Percentiles rank a stretch among this genome's conserved stretches.
phyloP scores from a whole-genome alignment of 2,329 filamentous ascomycete species.

The Beauveria medogensis region DNA sequence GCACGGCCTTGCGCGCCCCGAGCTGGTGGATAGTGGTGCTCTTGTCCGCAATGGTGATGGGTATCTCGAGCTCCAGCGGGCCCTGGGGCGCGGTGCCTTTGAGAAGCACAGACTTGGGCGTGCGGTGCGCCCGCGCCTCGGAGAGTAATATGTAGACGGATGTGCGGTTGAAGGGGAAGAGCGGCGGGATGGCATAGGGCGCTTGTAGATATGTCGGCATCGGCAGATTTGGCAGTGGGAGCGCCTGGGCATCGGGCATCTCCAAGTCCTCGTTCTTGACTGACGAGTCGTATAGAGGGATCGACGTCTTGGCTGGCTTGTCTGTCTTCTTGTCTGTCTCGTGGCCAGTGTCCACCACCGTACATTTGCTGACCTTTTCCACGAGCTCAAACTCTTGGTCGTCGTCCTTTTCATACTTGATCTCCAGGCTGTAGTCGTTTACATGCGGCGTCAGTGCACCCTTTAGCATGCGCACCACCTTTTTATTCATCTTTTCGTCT shows the following conservation, averaged over 20 bases:
- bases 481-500: conserved; percentile 58
- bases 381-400: conserved; percentile 55
- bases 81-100: conserved; percentile 48
- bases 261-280: conserved; percentile 34
- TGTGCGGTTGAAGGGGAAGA: conserved; percentile 60
- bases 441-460: conserved; percentile 60
- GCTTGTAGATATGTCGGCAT: conserved; percentile 55
- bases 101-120: conserved; percentile 47
- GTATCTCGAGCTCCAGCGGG: conserved; percentile 56
- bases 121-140: conserved; percentile 31
- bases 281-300: conserved; percentile 52
- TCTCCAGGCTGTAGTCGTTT: conserved; percentile 53
- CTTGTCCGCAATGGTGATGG: conserved; percentile 41
- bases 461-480: conserved; percentile 67
- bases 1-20: conserved; percentile 57
- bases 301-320: conserved; percentile 20
- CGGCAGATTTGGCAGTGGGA: conserved; percentile 43
- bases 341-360: conserved; percentile 29
- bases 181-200: conserved; percentile 52
- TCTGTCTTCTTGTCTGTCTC: conserved; percentile 12
- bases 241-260: conserved; percentile 19
- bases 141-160: conserved; percentile 59
- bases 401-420: conserved; percentile 42
- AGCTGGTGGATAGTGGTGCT: conserved; percentile 60
- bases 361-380: conserved; percentile 44